Evolutionary conservation across 164 flowering plant genomes (phyloP), one percentile per base, ranked within the genome.

Genomic region (Vitis cinerea): DNA sequence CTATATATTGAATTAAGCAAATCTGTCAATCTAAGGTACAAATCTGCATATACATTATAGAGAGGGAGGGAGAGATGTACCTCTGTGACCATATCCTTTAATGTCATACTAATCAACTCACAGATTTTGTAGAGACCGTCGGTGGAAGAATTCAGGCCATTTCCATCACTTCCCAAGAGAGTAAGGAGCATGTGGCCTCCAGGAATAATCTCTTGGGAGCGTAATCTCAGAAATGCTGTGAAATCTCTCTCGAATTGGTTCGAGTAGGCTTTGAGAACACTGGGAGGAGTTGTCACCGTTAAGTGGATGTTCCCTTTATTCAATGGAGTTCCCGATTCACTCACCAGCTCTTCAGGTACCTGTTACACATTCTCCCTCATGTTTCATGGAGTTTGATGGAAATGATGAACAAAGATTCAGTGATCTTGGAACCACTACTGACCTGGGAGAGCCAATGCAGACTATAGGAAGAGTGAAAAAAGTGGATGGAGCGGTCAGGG

Each of bases 21-120:
- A 19, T 19, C 23, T 19, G 23, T 19, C 23, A 1, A 19, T 1
- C 23, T 19, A 19, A 19, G 23, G 23, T 19, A 1, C 23, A 19
- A 19, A 19, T 19, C 23, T 19, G 48, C 23, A 19, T 19, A 27
- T 3, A 19, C 23, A 19, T 19, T 19, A 19, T 19, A 19, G 23
- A 19, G 23, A 19, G 23, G 23, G 23, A 19, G 23, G 23, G 23
- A 19, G 23, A 19, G 23, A 11, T 0, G 27, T 72, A 72, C 70
- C 75, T 72, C 70, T 44, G 15, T 14, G 17, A 65, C 74, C 74
- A 72, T 72, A 53, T 72, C 70, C n/a, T 59, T 31, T 1, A 72
- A 12, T 5, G 12, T 16, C 27, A 50, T 51, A 9, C 70, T 70
- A 0, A 72, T 2, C 1, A 72, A 31, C 19, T 57, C 75, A 52